A percentile compares a stretch with the other conserved stretches of the same genome.
Evolutionary conservation across 2,329 filamentous ascomycete species (phyloP).

Genomic region (Beauveria medogensis): DNA sequence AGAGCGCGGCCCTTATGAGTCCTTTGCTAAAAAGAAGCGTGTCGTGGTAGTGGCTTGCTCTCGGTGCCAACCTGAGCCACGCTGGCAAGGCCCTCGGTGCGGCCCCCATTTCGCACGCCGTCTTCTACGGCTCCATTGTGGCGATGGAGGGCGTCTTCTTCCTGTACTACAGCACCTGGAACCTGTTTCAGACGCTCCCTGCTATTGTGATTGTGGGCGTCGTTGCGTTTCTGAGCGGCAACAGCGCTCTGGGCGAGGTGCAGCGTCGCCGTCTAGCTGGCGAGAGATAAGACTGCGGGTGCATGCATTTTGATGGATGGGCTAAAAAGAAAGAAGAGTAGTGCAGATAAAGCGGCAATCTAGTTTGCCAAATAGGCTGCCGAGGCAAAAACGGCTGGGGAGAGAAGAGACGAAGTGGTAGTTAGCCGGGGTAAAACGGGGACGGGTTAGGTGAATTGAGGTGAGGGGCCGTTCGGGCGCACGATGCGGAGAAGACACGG

Average conservation of each 20-base stretch:
- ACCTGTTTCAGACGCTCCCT: constrained; percentile 80
- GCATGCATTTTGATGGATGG: neutral
- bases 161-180: constrained; percentile 89
- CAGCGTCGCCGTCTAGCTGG: constrained; percentile 79
- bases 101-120: constrained; percentile 70
- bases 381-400: neutral
- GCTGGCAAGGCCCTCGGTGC: constrained; percentile 63
- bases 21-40: neutral
- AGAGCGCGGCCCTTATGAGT: too few species aligned
- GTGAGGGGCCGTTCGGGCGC: neutral
- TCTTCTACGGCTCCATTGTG: constrained; percentile 82
- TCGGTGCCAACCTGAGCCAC: constrained; percentile 80
- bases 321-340: neutral
- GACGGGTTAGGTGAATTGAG: constrained; percentile 6
- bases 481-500: neutral
- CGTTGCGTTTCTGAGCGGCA: constrained; percentile 77
- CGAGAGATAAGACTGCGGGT: constrained; percentile 35
- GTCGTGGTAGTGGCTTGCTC: constrained; percentile 58
- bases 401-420: neutral
- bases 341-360: neutral
- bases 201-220: constrained; percentile 58
- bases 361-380: neutral
- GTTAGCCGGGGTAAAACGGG: constrained; percentile 8
- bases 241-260: constrained; percentile 84
- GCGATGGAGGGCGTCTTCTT: constrained; percentile 89